A percentile compares a stretch with the other conserved stretches of the same genome.
These are phyloP conservation scores for Chalara sp. DNA, from an alignment of 2,329 filamentous ascomycete genomes.

Conservation along the genomic window DNA sequence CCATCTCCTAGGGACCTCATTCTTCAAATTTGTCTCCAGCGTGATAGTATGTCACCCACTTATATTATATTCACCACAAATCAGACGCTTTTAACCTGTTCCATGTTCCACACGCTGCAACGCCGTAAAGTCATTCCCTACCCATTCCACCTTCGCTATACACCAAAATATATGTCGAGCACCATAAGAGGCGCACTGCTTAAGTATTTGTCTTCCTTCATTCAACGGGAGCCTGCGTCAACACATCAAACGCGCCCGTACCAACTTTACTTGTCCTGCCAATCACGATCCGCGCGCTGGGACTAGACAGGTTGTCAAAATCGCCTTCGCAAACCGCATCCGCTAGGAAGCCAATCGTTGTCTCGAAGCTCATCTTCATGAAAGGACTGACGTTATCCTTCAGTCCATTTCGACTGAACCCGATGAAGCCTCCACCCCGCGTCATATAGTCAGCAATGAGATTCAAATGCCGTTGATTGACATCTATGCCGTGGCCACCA, in stretches of 20 bases:
- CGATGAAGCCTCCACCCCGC: slow-evolving; percentile 78
- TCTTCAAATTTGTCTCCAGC: too few relatives aligned
- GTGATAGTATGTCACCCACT: too few relatives aligned
- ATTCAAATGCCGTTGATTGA: slow-evolving; percentile 88
- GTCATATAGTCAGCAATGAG: slow-evolving; percentile 98
- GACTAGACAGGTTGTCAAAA: slow-evolving; percentile 79
- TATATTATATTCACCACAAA: too few relatives aligned
- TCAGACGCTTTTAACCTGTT: too few relatives aligned
- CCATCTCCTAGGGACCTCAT: too few relatives aligned
- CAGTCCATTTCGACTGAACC: slow-evolving; percentile 89
- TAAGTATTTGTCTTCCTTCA: too few relatives aligned
- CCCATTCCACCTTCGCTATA: too few relatives aligned
- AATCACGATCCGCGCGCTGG: slow-evolving; percentile 82
- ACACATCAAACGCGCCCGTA: slow-evolving; percentile 86
- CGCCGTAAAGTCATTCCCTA: too few relatives aligned
- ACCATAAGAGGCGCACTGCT: too few relatives aligned
- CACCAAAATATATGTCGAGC: too few relatives aligned
- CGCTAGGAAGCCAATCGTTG: slow-evolving; percentile 85
- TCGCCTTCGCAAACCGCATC: slow-evolving; percentile 88
- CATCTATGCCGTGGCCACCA: slow-evolving; percentile 80
- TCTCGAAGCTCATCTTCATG: slow-evolving; percentile 99
- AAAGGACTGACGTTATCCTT: slow-evolving; percentile 82
- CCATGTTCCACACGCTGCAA: too few relatives aligned
- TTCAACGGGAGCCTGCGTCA: slow-evolving; percentile 45
- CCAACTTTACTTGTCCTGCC: slow-evolving; percentile 77